Evolutionary conservation across 495 filamentous ascomycete species (phyloP), one percentile per base, ranked within the genome.

Genomic region (Penicillium robsamsonii): DNA sequence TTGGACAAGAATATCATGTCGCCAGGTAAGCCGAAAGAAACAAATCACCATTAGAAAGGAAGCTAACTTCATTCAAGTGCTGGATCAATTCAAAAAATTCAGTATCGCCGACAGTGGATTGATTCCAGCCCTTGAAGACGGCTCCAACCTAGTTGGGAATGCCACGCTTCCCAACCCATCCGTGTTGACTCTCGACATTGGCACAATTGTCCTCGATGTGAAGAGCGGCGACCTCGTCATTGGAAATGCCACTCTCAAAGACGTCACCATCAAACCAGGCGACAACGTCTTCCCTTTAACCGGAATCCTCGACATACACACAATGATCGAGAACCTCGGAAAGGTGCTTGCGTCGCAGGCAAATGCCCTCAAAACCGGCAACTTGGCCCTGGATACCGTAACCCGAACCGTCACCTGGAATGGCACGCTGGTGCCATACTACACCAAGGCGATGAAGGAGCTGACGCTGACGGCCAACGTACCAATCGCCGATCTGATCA

Each of bases 261-360:
- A 87, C 67, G 67, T 90, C 7, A 67, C 75, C 10, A 76, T 89
- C 50, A 59, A 57, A 7, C 85, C 87, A 4, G 87, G 87, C 38
- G 72, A 76, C 60, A 86, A 87, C 71, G 68, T 71, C 29, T 70
- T 77, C 55, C 69, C 75, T 8, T 75, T 88, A 55, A 77, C 69
- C 44, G 70, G 65, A 24, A 53, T 61, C 38, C 50, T 76, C n/a
- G 71, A 75, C 57, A 50, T 77, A 8, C 30, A 44, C 18, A 64
- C 46, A 9, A 59, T 75, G 11, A n/a, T 75, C 55, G 31, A 55
- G 0, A 65, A 77, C 45, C 59, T 77, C 6, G 44, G 58, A 15
- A 31, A 43, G 0, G 55, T 77, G 1, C 60, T 77, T 22, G 56
- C 54, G 1, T 53, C 64, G 4, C 73, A 77, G 48, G 50, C 59